Base-by-base conservation (phyloP, 352 stramenopile species). In the Pythium chondricola region DNA sequence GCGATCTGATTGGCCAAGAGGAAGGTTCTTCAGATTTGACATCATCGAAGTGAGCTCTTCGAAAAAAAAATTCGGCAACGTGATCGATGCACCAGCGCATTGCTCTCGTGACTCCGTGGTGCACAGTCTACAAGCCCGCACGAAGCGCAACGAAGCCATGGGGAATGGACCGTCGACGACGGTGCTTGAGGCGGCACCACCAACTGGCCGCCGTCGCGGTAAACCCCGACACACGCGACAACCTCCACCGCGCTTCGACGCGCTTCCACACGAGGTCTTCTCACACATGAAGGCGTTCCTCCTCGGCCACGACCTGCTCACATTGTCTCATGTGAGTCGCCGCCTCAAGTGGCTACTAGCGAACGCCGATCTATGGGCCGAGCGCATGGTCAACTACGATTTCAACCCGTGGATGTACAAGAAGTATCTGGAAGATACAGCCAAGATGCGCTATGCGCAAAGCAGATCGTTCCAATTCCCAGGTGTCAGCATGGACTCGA, bases 261-360 rank as follows among this genome's bases (percentile, higher is more conserved):
- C 32, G 45, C 51, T 56, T 30, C 44, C 58, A n/a, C 46, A 43
- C 3, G 63, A 71, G 53, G 48, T 49, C 3, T 41, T 71, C 29
- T 29, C 48, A 20, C 41, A 45, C 3, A 17, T 67, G 5, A 53
- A 63, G 25, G 54, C 37, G 36, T 72, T 58, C 42, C 33, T 72
- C n/a, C 49, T 56, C 3, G 63, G 63, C 25, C 55, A 58, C 31
- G 63, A 72, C 13, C 37, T 59, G 31, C 66, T 69, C 31, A 63
- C 57, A 42, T 37, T 72, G 17, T 71, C 63, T 7, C 63, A 71
- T 27, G 44, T 63, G 26, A 68, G 58, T 32, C 52, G 20, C 14
- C 30, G 10, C 0, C 25, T 61, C 14, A 56, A 48, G 40, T 21
- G 56, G 14, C 17, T 45, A 14, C 46, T 61, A 8, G 26, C 30